A percentile compares a stretch with the other conserved stretches of the same genome.
Evolutionary conservation across 192 early-diverging fungal species (phyloP).

Genomic region (Coemansia sp.): DNA sequence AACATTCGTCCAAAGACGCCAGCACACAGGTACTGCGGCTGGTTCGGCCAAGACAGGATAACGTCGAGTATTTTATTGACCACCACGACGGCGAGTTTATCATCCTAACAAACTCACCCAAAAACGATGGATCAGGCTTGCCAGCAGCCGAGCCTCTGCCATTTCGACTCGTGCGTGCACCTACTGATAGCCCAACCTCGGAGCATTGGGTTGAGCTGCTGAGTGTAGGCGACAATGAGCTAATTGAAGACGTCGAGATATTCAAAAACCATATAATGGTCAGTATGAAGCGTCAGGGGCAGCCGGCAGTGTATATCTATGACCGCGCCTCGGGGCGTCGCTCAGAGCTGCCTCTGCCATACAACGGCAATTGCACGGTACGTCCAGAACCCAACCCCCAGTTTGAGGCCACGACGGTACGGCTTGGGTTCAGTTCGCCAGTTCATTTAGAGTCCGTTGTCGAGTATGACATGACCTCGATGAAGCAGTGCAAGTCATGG

Average conservation of each 20-base stretch:
- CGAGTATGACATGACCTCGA: constrained; percentile 67
- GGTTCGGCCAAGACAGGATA: constrained; percentile 61
- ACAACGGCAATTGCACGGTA: constrained; percentile 58
- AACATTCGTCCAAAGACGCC: not conserved
- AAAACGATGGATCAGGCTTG: constrained; percentile 13
- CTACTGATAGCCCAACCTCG: constrained; percentile 37
- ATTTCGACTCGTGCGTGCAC: constrained; percentile 66
- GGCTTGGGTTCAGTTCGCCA: constrained; percentile 62
- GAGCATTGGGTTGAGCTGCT: constrained; percentile 66
- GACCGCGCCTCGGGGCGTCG: constrained; percentile 17
- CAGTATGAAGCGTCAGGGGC: constrained; percentile 41
- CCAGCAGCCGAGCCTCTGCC: constrained; percentile 50
- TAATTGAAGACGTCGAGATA: constrained; percentile 79
- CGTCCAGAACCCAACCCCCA: constrained; percentile 64
- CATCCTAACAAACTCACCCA: constrained; percentile 52
- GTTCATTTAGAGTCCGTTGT: constrained; percentile 67
- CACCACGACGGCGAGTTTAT: constrained; percentile 64
- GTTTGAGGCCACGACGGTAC: constrained; percentile 54
- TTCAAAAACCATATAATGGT: constrained; percentile 59
- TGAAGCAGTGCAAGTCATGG: constrained; percentile 32
- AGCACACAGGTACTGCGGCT: constrained; percentile 30
- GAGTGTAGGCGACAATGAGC: constrained; percentile 61
- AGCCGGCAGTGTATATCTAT: constrained; percentile 44
- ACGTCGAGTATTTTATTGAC: constrained; percentile 78
- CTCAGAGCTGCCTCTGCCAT: constrained; percentile 36